phyloP scores from a whole-genome alignment of 768 basidiomycete species.

The Tricholoma sp. region DNA sequence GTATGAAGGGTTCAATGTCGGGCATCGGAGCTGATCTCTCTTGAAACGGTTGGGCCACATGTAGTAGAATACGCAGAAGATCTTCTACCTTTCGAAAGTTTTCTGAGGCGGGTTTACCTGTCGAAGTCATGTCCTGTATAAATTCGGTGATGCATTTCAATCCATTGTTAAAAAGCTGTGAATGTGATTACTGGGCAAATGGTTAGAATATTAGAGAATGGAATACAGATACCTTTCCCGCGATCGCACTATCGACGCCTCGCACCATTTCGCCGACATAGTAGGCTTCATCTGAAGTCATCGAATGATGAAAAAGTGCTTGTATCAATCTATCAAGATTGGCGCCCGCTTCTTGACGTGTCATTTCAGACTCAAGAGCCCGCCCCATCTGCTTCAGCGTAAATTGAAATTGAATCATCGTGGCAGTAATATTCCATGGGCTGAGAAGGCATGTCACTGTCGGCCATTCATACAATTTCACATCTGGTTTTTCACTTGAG shows the following conservation, averaged over 20 bases:
- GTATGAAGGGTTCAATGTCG: conserved; percentile 46
- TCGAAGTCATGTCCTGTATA: conserved; percentile 31
- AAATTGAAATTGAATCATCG: conserved; percentile 74
- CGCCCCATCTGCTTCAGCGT: conserved; percentile 70
- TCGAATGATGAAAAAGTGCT: conserved; percentile 65
- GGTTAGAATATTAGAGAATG: background rate
- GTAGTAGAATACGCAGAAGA: conserved; percentile 61
- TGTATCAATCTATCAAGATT: conserved; percentile 63
- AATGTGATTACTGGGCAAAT: background rate
- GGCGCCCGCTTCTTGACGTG: conserved; percentile 48
- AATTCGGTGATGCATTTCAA: conserved; percentile 59
- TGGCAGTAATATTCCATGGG: conserved; percentile 81
- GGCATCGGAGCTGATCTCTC: conserved; percentile 37
- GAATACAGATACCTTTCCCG: conserved; percentile 49
- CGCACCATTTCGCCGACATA: conserved; percentile 80
- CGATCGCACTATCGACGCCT: conserved; percentile 61
- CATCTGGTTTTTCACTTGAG: conserved; percentile 24
- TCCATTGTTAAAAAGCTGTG: conserved; percentile 72
- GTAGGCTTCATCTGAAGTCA: conserved; percentile 75
- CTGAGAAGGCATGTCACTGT: conserved; percentile 63
- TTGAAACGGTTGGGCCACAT: conserved; percentile 63
- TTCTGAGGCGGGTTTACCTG: conserved; percentile 25
- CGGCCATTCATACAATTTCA: conserved; percentile 54
- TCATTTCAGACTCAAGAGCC: conserved; percentile 54
- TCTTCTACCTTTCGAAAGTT: conserved; percentile 56